These are phyloP conservation scores for Phytopythium cucurbitacearum DNA, from an alignment of 352 stramenopile genomes.

Conservation along the genomic window DNA sequence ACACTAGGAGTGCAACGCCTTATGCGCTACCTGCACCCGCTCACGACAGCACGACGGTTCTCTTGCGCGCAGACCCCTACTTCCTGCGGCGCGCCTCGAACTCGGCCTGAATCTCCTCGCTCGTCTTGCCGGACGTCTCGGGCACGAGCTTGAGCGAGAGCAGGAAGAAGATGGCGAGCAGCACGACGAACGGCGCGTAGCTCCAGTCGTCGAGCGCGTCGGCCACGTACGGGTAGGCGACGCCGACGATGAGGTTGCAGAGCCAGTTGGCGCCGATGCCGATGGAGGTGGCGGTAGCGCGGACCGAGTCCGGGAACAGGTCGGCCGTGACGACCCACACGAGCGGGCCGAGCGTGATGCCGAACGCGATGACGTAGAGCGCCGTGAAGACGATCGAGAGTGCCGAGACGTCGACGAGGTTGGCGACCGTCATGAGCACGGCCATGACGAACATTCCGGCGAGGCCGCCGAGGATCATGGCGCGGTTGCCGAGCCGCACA, in stretches of 20 bases:
- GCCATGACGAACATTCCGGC: conserved; percentile 19
- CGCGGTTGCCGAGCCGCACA: conserved; percentile 40
- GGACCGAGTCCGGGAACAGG: conserved; percentile 41
- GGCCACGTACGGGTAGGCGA: conserved; percentile 42
- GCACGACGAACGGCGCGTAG: conserved; percentile 25
- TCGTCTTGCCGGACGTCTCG: conserved; percentile 36
- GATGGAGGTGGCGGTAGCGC: conserved; percentile 26
- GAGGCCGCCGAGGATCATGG: conserved; percentile 30
- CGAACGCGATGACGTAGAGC: conserved; percentile 31
- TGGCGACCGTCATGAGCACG: conserved; percentile 17
- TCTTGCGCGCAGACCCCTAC: too few species aligned
- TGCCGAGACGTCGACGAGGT: conserved; percentile 14
- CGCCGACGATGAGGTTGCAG: conserved; percentile 37
- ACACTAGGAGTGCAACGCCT: too few species aligned
- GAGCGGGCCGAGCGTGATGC: conserved; percentile 38
- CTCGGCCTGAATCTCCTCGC: conserved; percentile 28
- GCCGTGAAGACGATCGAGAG: conserved; percentile 38
- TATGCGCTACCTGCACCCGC: too few species aligned
- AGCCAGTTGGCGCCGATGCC: conserved; percentile 40
- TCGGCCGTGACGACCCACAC: conserved; percentile 39
- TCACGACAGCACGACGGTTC: too few species aligned
- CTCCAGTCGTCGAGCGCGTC: conserved; percentile 25
- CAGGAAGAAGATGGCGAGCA: conserved; percentile 23
- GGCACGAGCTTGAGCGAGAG: conserved; percentile 20
- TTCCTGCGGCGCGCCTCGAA: background rate